Conservation (phyloP, 2,329 filamentous ascomycete genomes). For the Neoascochyta sp. region DNA sequence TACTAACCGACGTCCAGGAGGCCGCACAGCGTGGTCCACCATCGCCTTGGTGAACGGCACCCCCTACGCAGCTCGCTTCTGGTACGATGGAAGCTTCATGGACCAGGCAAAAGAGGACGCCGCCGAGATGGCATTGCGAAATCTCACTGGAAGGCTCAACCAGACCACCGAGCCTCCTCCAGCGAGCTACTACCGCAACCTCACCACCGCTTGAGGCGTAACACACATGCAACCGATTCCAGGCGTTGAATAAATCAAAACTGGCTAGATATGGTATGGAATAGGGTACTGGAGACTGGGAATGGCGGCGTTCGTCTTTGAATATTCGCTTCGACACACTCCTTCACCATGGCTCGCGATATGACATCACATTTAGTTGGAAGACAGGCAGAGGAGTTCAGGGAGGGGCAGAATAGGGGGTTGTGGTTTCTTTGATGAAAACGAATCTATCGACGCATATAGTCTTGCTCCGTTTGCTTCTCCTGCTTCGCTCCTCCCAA, state of each 20-base stretch:
- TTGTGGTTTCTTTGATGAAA: no score
- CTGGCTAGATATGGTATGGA: no score
- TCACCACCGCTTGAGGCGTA: constrained; percentile 3
- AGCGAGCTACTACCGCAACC: constrained; percentile 19
- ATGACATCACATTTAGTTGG: no score
- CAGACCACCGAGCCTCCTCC: constrained; percentile 18
- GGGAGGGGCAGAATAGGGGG: no score
- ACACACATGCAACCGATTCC: no score
- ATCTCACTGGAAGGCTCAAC: constrained; percentile 19
- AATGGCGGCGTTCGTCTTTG: background rate
- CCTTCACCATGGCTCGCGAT: constrained; percentile 1
- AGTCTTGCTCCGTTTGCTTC: no score
- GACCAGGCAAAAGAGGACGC: constrained; percentile 37
- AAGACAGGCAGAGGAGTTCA: no score
- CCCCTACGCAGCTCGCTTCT: constrained; percentile 33
- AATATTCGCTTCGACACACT: background rate
- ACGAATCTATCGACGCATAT: no score
- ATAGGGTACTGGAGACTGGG: background rate
- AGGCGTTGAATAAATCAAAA: no score
- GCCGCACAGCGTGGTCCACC: constrained; percentile 38
- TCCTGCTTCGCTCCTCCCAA: no score
- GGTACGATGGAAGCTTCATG: constrained; percentile 35
- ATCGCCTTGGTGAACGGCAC: constrained; percentile 24
- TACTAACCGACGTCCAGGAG: constrained; percentile 21
- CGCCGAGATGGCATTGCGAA: constrained; percentile 31